Conservation (phyloP, 306 rosid species). For the Castanea mollissima region DNA sequence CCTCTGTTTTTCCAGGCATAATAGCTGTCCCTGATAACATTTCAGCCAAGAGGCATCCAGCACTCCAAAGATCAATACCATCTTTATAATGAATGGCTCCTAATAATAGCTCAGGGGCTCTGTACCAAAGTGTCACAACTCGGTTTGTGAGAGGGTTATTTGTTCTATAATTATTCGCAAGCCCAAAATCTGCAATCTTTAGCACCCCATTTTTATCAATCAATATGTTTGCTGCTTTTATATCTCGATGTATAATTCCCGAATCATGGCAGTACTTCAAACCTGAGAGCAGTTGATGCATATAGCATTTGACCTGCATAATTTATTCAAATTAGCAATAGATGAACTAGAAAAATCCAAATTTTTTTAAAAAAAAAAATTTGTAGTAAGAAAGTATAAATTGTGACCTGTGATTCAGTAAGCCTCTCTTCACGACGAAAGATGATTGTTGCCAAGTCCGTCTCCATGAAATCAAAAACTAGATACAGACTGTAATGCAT, state of each 20-base stretch:
- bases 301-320: constrained; percentile 86
- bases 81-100: constrained; percentile 77
- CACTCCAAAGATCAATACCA: constrained; percentile 96
- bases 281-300: constrained; percentile 91
- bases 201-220: constrained; percentile 78
- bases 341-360: constrained; percentile 12
- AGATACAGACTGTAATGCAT: constrained; percentile 89
- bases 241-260: constrained; percentile 87
- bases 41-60: constrained; percentile 87
- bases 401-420: constrained; percentile 82
- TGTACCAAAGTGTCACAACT: constrained; percentile 94
- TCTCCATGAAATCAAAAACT: constrained; percentile 86
- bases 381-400: not conserved
- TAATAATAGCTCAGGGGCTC: constrained; percentile 85
- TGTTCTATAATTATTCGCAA: constrained; percentile 56
- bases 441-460: constrained; percentile 74
- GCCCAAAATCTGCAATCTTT: constrained; percentile 92
- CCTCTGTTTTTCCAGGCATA: constrained; percentile 85
- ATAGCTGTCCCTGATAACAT: constrained; percentile 72
- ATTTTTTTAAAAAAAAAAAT: not conserved
- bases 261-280: constrained; percentile 85
- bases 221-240: constrained; percentile 85
- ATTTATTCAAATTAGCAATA: constrained; percentile 29
- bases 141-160: constrained; percentile 68
- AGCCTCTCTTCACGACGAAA: constrained; percentile 47